Base-by-base conservation (phyloP, 2,329 filamentous ascomycete species). In the Lizonia empirigonia region DNA sequence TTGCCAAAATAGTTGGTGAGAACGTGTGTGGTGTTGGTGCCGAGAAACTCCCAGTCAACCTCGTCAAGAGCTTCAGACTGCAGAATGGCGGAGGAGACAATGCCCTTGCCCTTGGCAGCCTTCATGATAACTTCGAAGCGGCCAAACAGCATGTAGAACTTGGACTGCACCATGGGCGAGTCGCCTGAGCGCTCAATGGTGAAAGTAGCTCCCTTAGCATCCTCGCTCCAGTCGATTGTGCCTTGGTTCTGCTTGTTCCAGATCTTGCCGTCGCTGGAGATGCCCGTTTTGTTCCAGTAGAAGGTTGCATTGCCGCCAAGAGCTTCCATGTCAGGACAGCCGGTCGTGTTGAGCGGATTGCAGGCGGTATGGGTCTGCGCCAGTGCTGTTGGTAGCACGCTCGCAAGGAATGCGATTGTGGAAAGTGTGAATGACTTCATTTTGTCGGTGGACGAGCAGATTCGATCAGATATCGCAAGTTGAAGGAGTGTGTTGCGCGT, bases 321-420 rank as follows among this genome's bases (percentile, higher is more conserved):
- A 10, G 89, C 91, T 2, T 85, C 80, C 70, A 94, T 82, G 32
- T 85, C 72, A 1, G 88, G 84, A 70, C 91, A 96, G 59, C 77
- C 74, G 34, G 81, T 84, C 53, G 77, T 74, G 58, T 91, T 82
- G 65, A 87, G 79, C 5, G 93, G 92, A 68, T 95, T 86, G 78
- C 92, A 97, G 33, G 80, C 72, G 7, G 89, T 91, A 48, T 75
- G 85, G 24, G 91, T 91, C 73, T 97, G 93, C 39, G 88, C 91
- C 29, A 80, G 60, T 38, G 79, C 77, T 34, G 82, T 72, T 47
- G 81, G 73, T 30, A 71, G 53, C 32, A 73, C 53, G 29, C 61
- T 56, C 30, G 70, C 63, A 22, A 77, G 61, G n/a, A 73, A 60
- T 33, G 72, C 69, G 24, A 74, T 47, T 23, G 71, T 65, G 51